Base-by-base conservation (phyloP, 2,329 filamentous ascomycete genomes). In the Neonectria neomacrospora region DNA sequence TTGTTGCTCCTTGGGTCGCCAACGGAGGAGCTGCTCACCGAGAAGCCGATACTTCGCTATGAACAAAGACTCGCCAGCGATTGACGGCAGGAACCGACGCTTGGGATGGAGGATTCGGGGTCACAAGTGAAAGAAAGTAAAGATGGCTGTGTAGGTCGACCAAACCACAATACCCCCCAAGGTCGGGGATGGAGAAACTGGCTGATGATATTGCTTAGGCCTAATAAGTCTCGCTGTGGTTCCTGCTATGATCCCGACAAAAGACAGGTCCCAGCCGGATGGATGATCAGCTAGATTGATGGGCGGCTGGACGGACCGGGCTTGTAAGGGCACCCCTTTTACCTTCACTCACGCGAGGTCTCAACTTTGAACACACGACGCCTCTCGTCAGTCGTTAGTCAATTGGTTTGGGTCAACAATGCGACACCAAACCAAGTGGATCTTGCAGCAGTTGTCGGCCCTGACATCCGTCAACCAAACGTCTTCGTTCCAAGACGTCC, bases 381-480 rank as follows among this genome's bases (percentile, higher is more conserved):
- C 47, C 39, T 45, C 53, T 28, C n/a, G 30, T 10, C 8, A 51
- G 55, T 52, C 47, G 47, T 52, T 28, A 51, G 37, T 44, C 55
- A 12, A 47, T 32, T 14, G 16, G 42, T 50, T 61, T 61, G 47
- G 58, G 47, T 39, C 58, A 59, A 64, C 50, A 54, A 51, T 56
- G 56, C 52, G 58, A 64, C 58, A 52, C 52, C 54, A 51, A 54
- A 51, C 58, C 28, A 48, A 57, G 71, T 72, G 71, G 71, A 70
- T 67, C 71, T 70, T 26, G 22, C 58, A 60, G 58, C 66, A 67
- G 52, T 42, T 65, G 67, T 72, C 71, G 71, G 71, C 65, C 71
- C 71, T 73, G 62, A 60, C 71, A 73, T 73, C 71, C 71, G 71
- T 58, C 63, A 53, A 60, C 64, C 55, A 65, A 63, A 63, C n/a